Evolutionary conservation across 345 rosid genomes (phyloP).

Genomic region (Citrus reticulata): DNA sequence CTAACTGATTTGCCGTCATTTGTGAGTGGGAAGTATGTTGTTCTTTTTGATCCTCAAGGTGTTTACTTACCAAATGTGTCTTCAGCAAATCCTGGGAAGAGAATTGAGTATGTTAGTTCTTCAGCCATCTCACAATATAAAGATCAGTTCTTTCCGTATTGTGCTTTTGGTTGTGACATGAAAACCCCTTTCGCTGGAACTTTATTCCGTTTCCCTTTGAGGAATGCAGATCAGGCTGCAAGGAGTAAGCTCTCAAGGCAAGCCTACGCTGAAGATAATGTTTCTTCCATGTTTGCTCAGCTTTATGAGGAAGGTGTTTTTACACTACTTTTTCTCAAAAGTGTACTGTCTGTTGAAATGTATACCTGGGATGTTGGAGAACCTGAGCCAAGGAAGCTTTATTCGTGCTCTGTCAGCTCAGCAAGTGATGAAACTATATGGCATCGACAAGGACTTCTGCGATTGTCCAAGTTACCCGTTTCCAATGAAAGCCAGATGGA

Average conservation of each 20-base stretch:
- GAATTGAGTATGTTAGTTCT: slow-evolving; percentile 76
- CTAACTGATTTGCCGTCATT: slow-evolving; percentile 94
- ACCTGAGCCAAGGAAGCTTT: slow-evolving; percentile 64
- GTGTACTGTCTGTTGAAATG: slow-evolving; percentile 70
- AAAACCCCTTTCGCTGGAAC: slow-evolving; percentile 62
- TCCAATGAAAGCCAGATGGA: slow-evolving; percentile 49
- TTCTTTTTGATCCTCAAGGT: slow-evolving; percentile 90
- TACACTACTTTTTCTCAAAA: slow-evolving; percentile 76
- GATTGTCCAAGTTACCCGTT: slow-evolving; percentile 52
- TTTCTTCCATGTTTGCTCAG: slow-evolving; percentile 68
- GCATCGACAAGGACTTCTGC: slow-evolving; percentile 75
- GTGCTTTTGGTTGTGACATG: slow-evolving; percentile 96
- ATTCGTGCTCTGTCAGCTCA: slow-evolving; percentile 50
- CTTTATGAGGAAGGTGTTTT: slow-evolving; percentile 78
- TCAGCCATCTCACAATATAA: slow-evolving; percentile 59
- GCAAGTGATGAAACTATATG: slow-evolving; percentile 45
- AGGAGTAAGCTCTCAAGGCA: slow-evolving; percentile 87
- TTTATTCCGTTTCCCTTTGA: slow-evolving; percentile 86
- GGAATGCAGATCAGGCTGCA: slow-evolving; percentile 73
- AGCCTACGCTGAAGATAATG: slow-evolving; percentile 57
- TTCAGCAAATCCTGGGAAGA: slow-evolving; percentile 87
- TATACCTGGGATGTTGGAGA: slow-evolving; percentile 74
- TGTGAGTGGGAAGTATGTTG: slow-evolving; percentile 83
- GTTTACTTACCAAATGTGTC: slow-evolving; percentile 80
- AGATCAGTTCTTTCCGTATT: slow-evolving; percentile 84